These are phyloP conservation scores for Gossypium lobatum DNA, from an alignment of 441 rosid species.

Conservation along the genomic window DNA sequence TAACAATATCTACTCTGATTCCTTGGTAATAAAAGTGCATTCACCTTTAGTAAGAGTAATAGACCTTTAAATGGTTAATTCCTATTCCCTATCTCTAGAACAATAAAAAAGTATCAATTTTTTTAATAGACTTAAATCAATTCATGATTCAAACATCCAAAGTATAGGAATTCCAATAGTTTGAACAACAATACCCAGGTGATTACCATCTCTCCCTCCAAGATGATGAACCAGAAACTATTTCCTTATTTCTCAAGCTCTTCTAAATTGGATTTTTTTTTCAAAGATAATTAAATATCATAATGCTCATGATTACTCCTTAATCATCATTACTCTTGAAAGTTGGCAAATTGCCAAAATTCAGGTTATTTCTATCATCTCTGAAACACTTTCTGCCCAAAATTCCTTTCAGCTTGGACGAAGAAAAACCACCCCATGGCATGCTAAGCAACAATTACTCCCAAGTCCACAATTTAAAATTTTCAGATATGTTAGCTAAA, in stretches of 20 bases:
- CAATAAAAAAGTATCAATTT: not conserved
- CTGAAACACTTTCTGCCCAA: not conserved
- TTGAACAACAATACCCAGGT: not conserved
- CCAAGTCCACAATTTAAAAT: not conserved
- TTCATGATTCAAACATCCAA: not conserved
- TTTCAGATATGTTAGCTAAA: not conserved
- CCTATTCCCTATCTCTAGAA: not conserved
- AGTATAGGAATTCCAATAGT: not conserved
- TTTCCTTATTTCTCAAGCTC: not conserved
- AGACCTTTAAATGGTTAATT: not conserved
- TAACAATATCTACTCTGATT: not conserved
- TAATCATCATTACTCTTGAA: no score
- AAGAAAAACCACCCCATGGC: not conserved
- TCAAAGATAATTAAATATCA: not conserved
- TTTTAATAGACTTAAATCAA: not conserved
- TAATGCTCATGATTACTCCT: not conserved
- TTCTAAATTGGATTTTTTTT: not conserved
- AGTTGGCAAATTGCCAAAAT: not conserved
- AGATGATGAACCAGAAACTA: not conserved
- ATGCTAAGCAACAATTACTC: not conserved
- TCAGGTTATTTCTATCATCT: not conserved
- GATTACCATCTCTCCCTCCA: not conserved
- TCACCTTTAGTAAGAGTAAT: not conserved
- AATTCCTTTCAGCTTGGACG: not conserved
- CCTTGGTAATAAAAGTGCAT: not conserved